Base-by-base conservation (phyloP, 345 rosid genomes). In the Lepidium aucheri region DNA sequence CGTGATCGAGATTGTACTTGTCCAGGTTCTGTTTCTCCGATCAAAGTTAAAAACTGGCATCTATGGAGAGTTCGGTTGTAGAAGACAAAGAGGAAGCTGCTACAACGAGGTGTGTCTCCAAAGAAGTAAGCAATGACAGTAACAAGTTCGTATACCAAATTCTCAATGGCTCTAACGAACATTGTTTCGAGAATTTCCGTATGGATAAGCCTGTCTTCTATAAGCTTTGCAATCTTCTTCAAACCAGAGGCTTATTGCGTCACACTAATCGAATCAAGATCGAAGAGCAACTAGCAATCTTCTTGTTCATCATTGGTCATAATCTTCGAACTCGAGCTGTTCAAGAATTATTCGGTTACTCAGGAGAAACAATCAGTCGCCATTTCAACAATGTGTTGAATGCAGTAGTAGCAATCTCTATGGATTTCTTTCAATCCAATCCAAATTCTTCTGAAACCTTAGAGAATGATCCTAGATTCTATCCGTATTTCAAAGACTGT, bases 321-420 rank as follows among this genome's bases (percentile, higher is more conserved):
- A 89, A 87, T 56, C 83, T 86, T 34, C 86, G 97, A 24, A 92
- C 93, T 44, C 82, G 97, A 45, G 98, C 95, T 72, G 93, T 87
- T 33, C 97, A 87, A 77, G 93, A 89, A 53, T 39, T 80, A 28
- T 89, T 87, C 60, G 70, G 78, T 53, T 89, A 86, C 77, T 89
- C 96, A 2, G 95, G 98, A 17, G 98, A 89, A 77, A 89, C 98
- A 14, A 92, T 89, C 14, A 92, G 98, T 67, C 91, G 95, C 53
- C 95, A 92, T 75, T 92, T 92, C 79, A 89, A 92, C 84, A 89
- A 89, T 74, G 95, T 86, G 22, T 63, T 92, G 78, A 89, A 82
- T 77, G 95, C 98, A 16, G 75, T 89, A 15, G 81, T 78, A 80
- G 75, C 91, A 7, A 78, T 92, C 63, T 87, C 97, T 2, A 73